A percentile compares a stretch with the other conserved stretches of the same genome.
Conservation (phyloP, 2,329 filamentous ascomycete species). For the Trichoderma koningii region DNA sequence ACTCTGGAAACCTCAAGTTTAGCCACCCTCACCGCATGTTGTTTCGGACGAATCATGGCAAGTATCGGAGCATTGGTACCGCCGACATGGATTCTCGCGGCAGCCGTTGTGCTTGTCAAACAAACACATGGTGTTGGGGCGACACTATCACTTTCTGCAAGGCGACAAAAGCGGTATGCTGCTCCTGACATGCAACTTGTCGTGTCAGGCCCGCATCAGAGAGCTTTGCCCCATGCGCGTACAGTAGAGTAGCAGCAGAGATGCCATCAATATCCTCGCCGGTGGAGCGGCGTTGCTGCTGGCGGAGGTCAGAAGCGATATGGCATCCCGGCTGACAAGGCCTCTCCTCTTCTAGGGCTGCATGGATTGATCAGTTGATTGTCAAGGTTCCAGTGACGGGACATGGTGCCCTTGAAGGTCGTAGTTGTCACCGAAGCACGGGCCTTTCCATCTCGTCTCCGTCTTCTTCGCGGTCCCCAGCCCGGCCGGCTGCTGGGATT, state of each 20-base stretch:
- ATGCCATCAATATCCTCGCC: not conserved
- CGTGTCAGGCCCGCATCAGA: slow-evolving; percentile 12
- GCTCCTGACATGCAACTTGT: slow-evolving; percentile 12
- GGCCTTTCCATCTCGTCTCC: not conserved
- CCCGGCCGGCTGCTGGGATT: not conserved
- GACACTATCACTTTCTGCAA: slow-evolving; percentile 8
- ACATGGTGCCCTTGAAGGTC: not conserved
- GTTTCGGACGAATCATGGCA: not conserved
- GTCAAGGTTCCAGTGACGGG: not conserved
- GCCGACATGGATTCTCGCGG: not conserved
- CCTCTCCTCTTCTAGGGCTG: not conserved
- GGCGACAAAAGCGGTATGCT: slow-evolving; percentile 9
- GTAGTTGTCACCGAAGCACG: not conserved
- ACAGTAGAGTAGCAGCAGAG: not conserved
- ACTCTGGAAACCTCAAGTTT: not conserved
- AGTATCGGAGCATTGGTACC: not conserved
- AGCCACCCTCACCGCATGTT: slow-evolving; percentile 19
- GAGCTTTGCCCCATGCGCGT: not conserved
- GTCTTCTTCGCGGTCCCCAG: not conserved
- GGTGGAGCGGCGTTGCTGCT: not conserved
- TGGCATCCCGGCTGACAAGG: not conserved
- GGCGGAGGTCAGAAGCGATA: not conserved
- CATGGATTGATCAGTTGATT: not conserved
- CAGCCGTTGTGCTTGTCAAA: not conserved
- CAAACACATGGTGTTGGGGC: slow-evolving; percentile 1